These are phyloP conservation scores for Parietaria judaica DNA, from an alignment of 306 rosid genomes.

Conservation along the genomic window DNA sequence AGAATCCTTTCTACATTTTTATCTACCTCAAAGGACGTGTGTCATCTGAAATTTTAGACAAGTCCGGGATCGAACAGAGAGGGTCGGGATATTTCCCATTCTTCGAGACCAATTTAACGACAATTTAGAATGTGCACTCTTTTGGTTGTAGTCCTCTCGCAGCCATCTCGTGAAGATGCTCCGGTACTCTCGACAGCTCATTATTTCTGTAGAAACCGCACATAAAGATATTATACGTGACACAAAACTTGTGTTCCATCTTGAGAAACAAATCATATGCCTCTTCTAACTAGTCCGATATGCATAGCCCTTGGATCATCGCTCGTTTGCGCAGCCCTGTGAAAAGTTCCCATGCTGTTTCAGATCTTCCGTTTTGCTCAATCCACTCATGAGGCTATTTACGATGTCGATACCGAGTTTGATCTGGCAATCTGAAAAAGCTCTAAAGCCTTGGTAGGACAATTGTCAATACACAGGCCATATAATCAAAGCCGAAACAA, in stretches of 20 bases:
- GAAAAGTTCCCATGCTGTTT: conserved; percentile 29
- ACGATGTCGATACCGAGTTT: conserved; percentile 10
- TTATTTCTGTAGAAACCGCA: conserved; percentile 30
- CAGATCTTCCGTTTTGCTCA: conserved; percentile 27
- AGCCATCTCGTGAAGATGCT: conserved; percentile 37
- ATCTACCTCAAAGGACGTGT: not conserved
- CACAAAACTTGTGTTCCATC: conserved; percentile 35
- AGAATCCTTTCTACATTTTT: not conserved
- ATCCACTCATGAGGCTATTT: conserved; percentile 25
- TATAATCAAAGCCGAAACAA: no score
- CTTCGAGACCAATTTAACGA: conserved; percentile 26
- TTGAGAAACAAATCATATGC: conserved; percentile 33
- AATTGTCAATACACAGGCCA: conserved; percentile 24
- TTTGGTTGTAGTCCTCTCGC: conserved; percentile 32
- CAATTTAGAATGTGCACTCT: conserved; percentile 22
- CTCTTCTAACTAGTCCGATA: conserved; percentile 22
- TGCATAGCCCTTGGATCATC: conserved; percentile 44
- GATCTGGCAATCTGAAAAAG: conserved; percentile 15
- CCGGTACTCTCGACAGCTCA: conserved; percentile 25
- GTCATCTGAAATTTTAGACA: conserved; percentile 15
- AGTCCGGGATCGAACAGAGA: conserved; percentile 35
- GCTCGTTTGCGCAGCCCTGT: conserved; percentile 18
- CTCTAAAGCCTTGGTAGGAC: conserved; percentile 30
- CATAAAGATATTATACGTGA: conserved; percentile 31
- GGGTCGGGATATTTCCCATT: conserved; percentile 24